A percentile compares a stretch with the other conserved stretches of the same genome.
These are phyloP conservation scores for Bipolaris sorokiniana DNA, from an alignment of 2,329 filamentous ascomycete genomes.

Conservation along the genomic window DNA sequence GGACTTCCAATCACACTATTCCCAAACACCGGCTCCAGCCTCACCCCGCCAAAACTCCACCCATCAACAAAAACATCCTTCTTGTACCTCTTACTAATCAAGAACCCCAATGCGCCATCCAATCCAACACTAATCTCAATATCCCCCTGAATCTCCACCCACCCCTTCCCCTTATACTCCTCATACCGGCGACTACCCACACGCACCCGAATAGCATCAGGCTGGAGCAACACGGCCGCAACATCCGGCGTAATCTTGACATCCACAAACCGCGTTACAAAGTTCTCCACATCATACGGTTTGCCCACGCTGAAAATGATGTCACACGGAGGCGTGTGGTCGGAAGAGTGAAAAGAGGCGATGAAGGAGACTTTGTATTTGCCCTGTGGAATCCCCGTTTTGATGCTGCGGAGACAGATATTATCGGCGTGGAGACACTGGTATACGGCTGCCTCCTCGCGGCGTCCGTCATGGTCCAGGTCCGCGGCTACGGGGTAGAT, in stretches of 20 bases:
- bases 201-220: slow-evolving; percentile 47
- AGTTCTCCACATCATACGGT: slow-evolving; percentile 43
- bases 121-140: slow-evolving; percentile 45
- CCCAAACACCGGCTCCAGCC: slow-evolving; percentile 45
- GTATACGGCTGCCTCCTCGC: slow-evolving; percentile 46
- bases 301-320: slow-evolving; percentile 48
- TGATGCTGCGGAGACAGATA: slow-evolving; percentile 44
- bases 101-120: slow-evolving; percentile 47
- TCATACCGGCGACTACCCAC: slow-evolving; percentile 40
- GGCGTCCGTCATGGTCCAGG: slow-evolving; percentile 43
- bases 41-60: slow-evolving; percentile 50
- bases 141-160: slow-evolving; percentile 49
- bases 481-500: slow-evolving; percentile 47
- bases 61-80: slow-evolving; percentile 42
- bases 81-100: slow-evolving; percentile 45
- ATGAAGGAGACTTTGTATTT: slow-evolving; percentile 48
- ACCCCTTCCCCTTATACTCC: slow-evolving; percentile 41
- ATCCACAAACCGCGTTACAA: slow-evolving; percentile 44
- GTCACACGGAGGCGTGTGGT: slow-evolving; percentile 32
- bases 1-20: slow-evolving; percentile 13
- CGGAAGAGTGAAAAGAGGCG: slow-evolving; percentile 36
- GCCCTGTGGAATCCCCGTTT: slow-evolving; percentile 48
- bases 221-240: slow-evolving; percentile 46
- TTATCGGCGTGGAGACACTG: slow-evolving; percentile 43
- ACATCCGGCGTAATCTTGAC: slow-evolving; percentile 49